Base-by-base conservation (phyloP, 352 stramenopile species). In the Phytopythium kandeliae region DNA sequence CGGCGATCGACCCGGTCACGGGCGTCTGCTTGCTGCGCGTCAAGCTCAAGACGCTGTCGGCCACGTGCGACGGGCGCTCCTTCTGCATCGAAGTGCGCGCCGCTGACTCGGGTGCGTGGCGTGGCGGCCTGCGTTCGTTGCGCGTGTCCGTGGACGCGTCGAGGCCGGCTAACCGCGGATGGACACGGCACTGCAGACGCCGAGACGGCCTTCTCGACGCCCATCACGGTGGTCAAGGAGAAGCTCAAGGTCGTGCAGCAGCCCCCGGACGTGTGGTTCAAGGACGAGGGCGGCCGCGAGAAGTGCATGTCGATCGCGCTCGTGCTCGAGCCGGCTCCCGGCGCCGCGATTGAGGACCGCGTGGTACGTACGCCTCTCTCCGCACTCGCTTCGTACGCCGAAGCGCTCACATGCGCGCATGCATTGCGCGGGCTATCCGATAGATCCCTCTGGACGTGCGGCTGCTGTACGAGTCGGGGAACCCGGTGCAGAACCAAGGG, bases 221-320 rank as follows among this genome's bases (percentile, higher is more conserved):
- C 80, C 8, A 67, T 91, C 30, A 71, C 67, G 30, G 69, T 88
- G 35, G 71, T 91, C 17, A 86, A 87, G 58, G 82, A 93, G 62
- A 89, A 91, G 53, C 62, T 93, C 16, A 59, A 69, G 33, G 73
- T 93, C 35, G 64, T 78, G n/a, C 63, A 85, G 48, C 85, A 96
- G 36, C 85, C 86, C 0, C 86, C 85, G 4, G 77, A 96, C 30
- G 78, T 97, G 24, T 98, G 94, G 94, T 98, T 96, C 64, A 98
- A 98, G 61, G 94, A 98, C 76, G 93, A 98, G 60, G 96, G 96
- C 50, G 94, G 94, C 0, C 77, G 88, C 7, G 96, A 98, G 51
- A 98, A 98, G 65, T 97, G 82, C 62, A 98, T 98, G 71, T 74
- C 90, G 31, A 71, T 98, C 12, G 66, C 74, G 37, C 67, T 97